Base-by-base conservation (phyloP, 371 early-diverging fungal species). In the Apophysomyces elegans region DNA sequence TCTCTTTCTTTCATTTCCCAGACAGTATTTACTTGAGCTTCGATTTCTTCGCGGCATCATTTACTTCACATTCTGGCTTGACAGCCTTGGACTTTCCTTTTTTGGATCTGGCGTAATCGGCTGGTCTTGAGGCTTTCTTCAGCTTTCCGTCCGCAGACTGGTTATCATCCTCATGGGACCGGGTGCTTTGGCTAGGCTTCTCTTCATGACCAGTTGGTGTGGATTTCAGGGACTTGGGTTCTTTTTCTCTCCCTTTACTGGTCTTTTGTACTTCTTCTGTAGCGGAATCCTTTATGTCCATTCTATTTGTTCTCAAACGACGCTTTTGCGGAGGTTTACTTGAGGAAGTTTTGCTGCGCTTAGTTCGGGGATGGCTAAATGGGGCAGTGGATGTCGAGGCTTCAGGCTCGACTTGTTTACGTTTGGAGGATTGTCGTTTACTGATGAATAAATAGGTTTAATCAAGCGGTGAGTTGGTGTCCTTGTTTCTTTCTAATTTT, bases 41-140 rank as follows among this genome's bases (percentile, higher is more conserved):
- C 44, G 12, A 37, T 36, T 50, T 8, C n/a, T n/a, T 47, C 44
- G 41, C 47, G 21, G 32, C 26, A 0, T 65, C 43, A 32, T 36
- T 18, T 44, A 9, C 35, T 45, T 43, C 39, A 12, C 43, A 21
- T 35, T 58, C 61, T 12, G 56, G 21, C 56, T 62, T 62, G 36
- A 39, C 50, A 32, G 64, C 69, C 38, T 68, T 68, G 16, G 45
- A 64, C 37, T 68, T 68, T 14, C 69, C 69, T 41, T 68, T 68
- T 54, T 50, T 57, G 18, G 44, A 63, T 16, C 58, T 58, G 36
- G 37, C 45, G 13, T 14, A 2, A 45, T 43, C 45, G 14, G 44
- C 37, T 8, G 32, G 16, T 9, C 26, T 45, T 37, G 18, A 21
- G 18, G 38, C 44, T 59, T 39, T 39, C 41, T 59, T 45, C 60